Base-by-base conservation (phyloP, 495 filamentous ascomycete species). In the Haplographium delicatum region DNA sequence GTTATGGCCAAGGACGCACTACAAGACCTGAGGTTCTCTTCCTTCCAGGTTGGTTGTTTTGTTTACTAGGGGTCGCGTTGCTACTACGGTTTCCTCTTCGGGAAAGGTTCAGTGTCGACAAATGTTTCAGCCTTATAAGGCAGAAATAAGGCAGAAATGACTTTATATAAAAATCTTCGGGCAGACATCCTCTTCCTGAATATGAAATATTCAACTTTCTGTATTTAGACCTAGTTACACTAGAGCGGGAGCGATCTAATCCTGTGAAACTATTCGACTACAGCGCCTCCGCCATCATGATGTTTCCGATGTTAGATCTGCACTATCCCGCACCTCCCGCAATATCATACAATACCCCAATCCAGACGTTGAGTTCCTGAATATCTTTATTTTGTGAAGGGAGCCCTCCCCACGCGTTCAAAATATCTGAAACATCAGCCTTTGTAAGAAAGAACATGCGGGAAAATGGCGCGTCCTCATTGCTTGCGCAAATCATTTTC, bases 401-500 rank as follows among this genome's bases (percentile, higher is more conserved):
- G n/a, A n/a, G n/a, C n/a, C n/a, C n/a, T n/a, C 50, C 56, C 57
- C 53, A 56, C 57, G 48, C 53, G 53, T 60, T 54, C 50, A 22
- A 46, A 33, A 44, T 24, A 49, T 47, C 46, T 60, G 53, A 60
- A 56, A 60, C 53, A 25, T 23, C 35, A 53, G 47, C 44, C 40
- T 53, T 35, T 51, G 49, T 56, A 40, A 53, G 38, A 38, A 37
- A 19, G 20, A 24, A 16, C 49, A 24, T 37, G 16, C 46, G 31
- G 19, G 22, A 38, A 10, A 33, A 43, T 3, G 20, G 38, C 4
- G 42, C 45, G 10, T 25, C 26, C 38, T 20, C 23, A 40, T 26
- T n/a, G n/a, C n/a, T n/a, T n/a, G n/a, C n/a, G n/a, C n/a, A n/a
- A n/a, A n/a, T n/a, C n/a, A n/a, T n/a, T n/a, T n/a, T n/a, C n/a